Conservation (phyloP, 169 alveolate species). For the Cryptosporidium sp. region DNA sequence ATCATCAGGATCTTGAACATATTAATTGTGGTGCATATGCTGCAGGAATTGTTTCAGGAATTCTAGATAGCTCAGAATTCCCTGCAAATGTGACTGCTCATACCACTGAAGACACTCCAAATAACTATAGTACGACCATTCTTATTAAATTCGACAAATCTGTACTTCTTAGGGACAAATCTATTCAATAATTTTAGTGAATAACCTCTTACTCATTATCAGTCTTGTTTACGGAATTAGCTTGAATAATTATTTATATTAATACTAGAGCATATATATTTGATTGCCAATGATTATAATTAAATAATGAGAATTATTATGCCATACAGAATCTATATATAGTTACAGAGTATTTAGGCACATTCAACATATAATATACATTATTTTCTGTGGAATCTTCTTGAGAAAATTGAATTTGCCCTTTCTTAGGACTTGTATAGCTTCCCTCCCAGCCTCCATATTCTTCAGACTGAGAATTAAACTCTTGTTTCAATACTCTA, state of each 20-base stretch:
- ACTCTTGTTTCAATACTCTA: conserved; percentile 26
- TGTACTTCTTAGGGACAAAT: conserved; percentile 51
- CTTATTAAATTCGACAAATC: conserved; percentile 79
- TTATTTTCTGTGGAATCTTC: background rate
- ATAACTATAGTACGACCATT: conserved; percentile 80
- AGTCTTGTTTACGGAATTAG: background rate
- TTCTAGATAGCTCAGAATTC: conserved; percentile 85
- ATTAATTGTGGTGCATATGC: conserved; percentile 86
- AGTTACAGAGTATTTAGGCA: conserved; percentile 77
- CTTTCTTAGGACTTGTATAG: conserved; percentile 39
- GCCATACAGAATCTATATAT: conserved; percentile 15
- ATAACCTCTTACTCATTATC: background rate
- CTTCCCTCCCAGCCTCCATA: conserved; percentile 79
- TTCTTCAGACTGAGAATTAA: conserved; percentile 73
- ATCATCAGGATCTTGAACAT: conserved; percentile 80
- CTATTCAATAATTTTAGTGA: conserved; percentile 44
- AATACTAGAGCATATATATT: background rate
- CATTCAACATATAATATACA: conserved; percentile 28
- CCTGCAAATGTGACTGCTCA: conserved; percentile 88
- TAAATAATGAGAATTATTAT: background rate
- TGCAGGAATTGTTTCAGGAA: conserved; percentile 86
- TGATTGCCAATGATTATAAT: background rate
- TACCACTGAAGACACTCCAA: conserved; percentile 81
- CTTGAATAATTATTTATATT: background rate
- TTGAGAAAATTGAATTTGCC: conserved; percentile 5